Evolutionary conservation across 208 protist species (phyloP), one percentile per base, ranked within the genome.

Genomic region (Acanthamoeba sp.): DNA sequence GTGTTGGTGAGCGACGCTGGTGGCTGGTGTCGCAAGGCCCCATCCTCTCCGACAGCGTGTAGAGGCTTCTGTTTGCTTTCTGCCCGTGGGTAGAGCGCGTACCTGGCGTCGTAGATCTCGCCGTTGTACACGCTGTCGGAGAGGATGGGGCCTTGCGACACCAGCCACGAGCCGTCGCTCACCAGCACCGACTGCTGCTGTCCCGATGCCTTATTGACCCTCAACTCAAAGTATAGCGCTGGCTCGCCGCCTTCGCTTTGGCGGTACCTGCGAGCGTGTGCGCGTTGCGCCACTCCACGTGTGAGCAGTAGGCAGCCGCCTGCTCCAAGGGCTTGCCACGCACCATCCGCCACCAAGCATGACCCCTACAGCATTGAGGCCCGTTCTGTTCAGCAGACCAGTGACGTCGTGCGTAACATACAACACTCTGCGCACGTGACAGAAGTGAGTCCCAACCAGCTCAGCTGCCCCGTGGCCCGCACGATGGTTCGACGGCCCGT

Each of bases 41-140:
- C 5, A 91, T 64, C 14, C 34, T 69, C 7, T 85, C 50, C 0
- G 80, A 78, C 36, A 57, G 36, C 22, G 93, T 94, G 24, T 94
- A 94, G n/a, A n/a, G n/a, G n/a, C n/a, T n/a, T n/a, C n/a, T n/a
- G n/a, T n/a, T n/a, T n/a, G n/a, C n/a, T n/a, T n/a, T n/a, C n/a
- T n/a, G n/a, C n/a, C n/a, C n/a, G n/a, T n/a, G n/a, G n/a, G n/a
- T n/a, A n/a, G n/a, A n/a, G n/a, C n/a, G n/a, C 62, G 29, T 1
- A 36, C 62, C 62, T 82, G 38, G 73, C 80, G 93, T 89, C 80
- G 16, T 94, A 94, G 50, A 45, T 76, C 45, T 91, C 93, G n/a
- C 93, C 93, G 38, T 94, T 91, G 62, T 94, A 94, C 24, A 94
- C 93, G 22, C 36, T 57, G 36, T 78, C 80, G 0, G 50, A 85